Evolutionary conservation across 148 eudicot genomes (phyloP), one percentile per base, ranked within the genome.

Genomic region (Vaccinium myrtillus): DNA sequence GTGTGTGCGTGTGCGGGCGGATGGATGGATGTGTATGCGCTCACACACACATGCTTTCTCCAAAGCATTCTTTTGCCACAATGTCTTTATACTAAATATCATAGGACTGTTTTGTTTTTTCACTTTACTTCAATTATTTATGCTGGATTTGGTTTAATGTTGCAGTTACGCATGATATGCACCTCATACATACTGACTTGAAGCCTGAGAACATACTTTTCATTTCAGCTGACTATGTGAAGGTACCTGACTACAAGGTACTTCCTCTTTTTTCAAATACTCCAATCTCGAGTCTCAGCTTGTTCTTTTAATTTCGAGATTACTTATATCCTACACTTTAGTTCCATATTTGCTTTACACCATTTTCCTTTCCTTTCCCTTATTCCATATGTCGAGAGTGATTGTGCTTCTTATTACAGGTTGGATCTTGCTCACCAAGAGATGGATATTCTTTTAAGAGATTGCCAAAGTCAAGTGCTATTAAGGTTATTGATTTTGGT

Each of bases 401-500:
- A n/a, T 79, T 56, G 48, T 79, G 4, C 18, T 75, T 81, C 56
- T 21, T 25, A 86, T 5, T 30, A 73, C 80, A 97, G 98, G 93
- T 87, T 43, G 92, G 93, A n/a, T 90, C 94, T n/a, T 86, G 98
- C 51, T 93, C 95, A 21, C 93, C 95, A 2, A 94, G 87, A 81
- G 96, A 94, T 83, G 77, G 90, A 81, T 92, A 98, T 0, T 94
- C 90, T 80, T 95, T 87, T 78, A 93, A 95, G 78, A 92, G 89
- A 63, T 90, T 97, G 49, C 99, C 99, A 15, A 95, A 95, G 85
- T 95, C 98, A 10, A 97, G 98, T 90, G 98, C 95, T 53, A 90
- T 97, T 19, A 97, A 97, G 84, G 96, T 97, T 4, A 97, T 97
- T 80, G 99, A 97, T 89, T 97, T 97, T 91, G 99, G 99, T 70